A percentile compares a stretch with the other conserved stretches of the same genome.
Evolutionary conservation across 176 grass and related monocot species (phyloP).

Genomic region (Carex myosuroides): DNA sequence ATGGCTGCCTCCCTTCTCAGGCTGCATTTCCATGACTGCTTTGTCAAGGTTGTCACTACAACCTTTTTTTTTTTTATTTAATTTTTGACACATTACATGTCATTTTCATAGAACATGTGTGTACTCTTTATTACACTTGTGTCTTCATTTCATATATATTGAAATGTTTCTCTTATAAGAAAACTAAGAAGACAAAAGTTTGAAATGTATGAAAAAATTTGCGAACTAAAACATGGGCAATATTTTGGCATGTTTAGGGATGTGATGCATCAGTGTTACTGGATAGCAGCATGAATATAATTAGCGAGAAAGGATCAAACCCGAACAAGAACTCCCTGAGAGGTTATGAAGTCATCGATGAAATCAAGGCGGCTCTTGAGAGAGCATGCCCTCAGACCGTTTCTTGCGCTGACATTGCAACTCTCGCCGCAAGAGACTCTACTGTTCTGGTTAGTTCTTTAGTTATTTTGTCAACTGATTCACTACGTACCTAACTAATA

Average conservation of each 20-base stretch:
- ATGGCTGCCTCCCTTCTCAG: slow-evolving; percentile 84
- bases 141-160: too few species aligned
- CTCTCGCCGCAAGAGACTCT: slow-evolving; percentile 54
- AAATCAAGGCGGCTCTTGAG: slow-evolving; percentile 65
- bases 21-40: slow-evolving; percentile 39
- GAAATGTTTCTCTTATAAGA: background rate
- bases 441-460: slow-evolving; percentile 36
- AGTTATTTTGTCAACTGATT: background rate
- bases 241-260: slow-evolving; percentile 32
- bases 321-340: slow-evolving; percentile 60
- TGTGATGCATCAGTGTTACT: slow-evolving; percentile 77
- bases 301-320: slow-evolving; percentile 76
- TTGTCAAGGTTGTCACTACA: slow-evolving; percentile 25
- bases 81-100: background rate
- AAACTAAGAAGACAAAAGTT: too few species aligned
- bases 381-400: slow-evolving; percentile 49
- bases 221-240: background rate
- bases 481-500: background rate
- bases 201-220: background rate
- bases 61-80: background rate
- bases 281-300: slow-evolving; percentile 58
- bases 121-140: too few species aligned
- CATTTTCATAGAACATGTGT: background rate
- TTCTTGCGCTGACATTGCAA: slow-evolving; percentile 69
- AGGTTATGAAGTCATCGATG: slow-evolving; percentile 67